Base-by-base conservation (phyloP, 2,329 filamentous ascomycete genomes). In the Aureobasidium sp. region DNA sequence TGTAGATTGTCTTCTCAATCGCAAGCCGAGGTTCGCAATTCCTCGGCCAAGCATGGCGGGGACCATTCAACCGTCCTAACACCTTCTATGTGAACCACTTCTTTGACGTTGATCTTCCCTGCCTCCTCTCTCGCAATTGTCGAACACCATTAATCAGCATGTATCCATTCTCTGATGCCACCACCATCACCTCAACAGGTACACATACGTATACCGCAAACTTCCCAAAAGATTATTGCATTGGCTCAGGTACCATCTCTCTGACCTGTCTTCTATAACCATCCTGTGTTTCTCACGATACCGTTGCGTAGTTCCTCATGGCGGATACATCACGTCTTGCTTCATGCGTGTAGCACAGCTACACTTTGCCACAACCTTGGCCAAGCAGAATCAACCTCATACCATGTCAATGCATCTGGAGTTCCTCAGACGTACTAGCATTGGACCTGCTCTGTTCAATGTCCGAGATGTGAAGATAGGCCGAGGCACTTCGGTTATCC, bases 381-480 rank as follows among this genome's bases (percentile, higher is more conserved):
- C 78, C 63, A 77, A 80, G 56, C 82, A 81, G 56, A 80, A 83
- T 63, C 82, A 85, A 70, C 83, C 85, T 1, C 80, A 86, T 62
- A 84, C 85, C 5, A 82, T 88, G 60, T 80, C 83, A 12, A 75
- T 88, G 22, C 85, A 89, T 68, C 76, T 87, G 40, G 80, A 85
- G 62, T 89, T 88, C 73, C 77, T 89, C 6, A 81, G 85, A 5
- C 81, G 86, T 64, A 88, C 85, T 0, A 76, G 83, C 63, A 74
- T 74, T 22, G 85, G 85, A 0, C 78, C 79, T 0, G 84, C 81
- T 2, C 75, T 72, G 2, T 81, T 88, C 70, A 79, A 74, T 22
- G 81, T 89, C 29, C 76, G 81, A 65, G 83, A 89, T 70, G 78
- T 82, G 52, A 89, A 89, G 70, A 75, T 89, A 44, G 86, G 86